A percentile compares a stretch with the other conserved stretches of the same genome.
phyloP scores from a whole-genome alignment of 306 rosid species.

The Castanospermum australe region DNA sequence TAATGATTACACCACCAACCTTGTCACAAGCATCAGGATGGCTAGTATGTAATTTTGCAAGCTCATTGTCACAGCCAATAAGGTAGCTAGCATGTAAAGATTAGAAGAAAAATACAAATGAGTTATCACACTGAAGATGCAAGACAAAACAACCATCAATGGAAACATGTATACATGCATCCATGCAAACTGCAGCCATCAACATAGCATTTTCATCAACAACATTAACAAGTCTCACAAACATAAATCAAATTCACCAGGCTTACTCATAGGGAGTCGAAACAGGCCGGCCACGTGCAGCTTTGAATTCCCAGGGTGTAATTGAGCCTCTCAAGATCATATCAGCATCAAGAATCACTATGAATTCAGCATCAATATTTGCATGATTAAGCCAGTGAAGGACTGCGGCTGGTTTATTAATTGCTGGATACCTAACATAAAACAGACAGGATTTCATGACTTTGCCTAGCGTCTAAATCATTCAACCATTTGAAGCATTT shows the following conservation, averaged over 20 bases:
- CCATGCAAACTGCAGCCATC: neutral
- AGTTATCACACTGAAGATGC: neutral
- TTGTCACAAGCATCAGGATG: conserved; percentile 98
- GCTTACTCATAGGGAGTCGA: conserved; percentile 98
- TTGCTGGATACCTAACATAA: conserved; percentile 89
- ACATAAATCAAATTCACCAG: conserved; percentile 17
- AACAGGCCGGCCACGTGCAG: conserved; percentile 84
- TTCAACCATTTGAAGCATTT: conserved; percentile 1
- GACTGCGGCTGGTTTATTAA: conserved; percentile 97
- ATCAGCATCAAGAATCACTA: conserved; percentile 98
- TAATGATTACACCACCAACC: conserved; percentile 96
- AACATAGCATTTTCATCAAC: neutral
- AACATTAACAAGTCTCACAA: conserved; percentile 1
- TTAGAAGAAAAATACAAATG: neutral
- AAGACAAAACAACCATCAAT: neutral
- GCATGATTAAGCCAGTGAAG: conserved; percentile 99
- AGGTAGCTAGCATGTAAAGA: conserved; percentile 67
- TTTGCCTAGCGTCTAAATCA: neutral
- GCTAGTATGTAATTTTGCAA: conserved; percentile 84
- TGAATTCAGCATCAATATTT: conserved; percentile 79
- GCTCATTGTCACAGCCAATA: conserved; percentile 92
- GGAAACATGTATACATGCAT: neutral
- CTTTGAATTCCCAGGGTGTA: conserved; percentile 98
- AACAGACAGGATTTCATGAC: conserved; percentile 18
- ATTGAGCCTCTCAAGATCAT: conserved; percentile 97